Conservation (phyloP, 1,284 basidiomycete species). For the Leccinum griseonigrum region DNA sequence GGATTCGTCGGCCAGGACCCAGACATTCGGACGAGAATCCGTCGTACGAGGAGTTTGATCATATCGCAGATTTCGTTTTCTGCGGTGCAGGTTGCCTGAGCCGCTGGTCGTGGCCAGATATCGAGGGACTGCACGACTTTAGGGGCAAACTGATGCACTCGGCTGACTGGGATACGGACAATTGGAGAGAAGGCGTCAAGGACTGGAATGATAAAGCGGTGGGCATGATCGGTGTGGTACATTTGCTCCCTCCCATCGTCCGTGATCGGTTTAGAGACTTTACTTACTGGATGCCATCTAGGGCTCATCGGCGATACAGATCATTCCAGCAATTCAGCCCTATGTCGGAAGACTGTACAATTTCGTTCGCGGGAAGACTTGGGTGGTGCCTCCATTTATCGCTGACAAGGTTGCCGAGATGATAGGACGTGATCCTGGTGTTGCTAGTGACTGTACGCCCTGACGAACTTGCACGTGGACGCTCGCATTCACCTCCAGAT, state of each 20-base stretch:
- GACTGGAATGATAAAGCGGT: constrained; percentile 55
- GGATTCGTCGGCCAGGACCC: constrained; percentile 38
- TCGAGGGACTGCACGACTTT: constrained; percentile 51
- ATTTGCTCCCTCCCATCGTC: constrained; percentile 12
- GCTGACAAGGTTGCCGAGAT: constrained; percentile 39
- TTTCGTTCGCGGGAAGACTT: constrained; percentile 61
- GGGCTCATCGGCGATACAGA: constrained; percentile 67
- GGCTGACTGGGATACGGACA: constrained; percentile 51
- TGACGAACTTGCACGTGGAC: not conserved
- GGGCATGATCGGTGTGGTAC: constrained; percentile 60
- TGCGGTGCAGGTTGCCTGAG: constrained; percentile 49
- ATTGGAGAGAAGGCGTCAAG: constrained; percentile 47
- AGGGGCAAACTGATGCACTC: constrained; percentile 53
- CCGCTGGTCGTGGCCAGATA: constrained; percentile 59
- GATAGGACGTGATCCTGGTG: constrained; percentile 34
- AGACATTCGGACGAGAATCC: constrained; percentile 15
- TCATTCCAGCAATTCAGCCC: constrained; percentile 57
- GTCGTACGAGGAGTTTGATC: constrained; percentile 44
- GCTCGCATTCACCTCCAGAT: not conserved
- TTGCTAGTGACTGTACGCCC: constrained; percentile 43
- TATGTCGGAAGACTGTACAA: constrained; percentile 50
- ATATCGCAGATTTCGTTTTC: constrained; percentile 52
- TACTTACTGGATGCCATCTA: constrained; percentile 20
- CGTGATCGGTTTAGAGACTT: not conserved
- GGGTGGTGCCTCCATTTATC: constrained; percentile 54